A percentile compares a stretch with the other conserved stretches of the same genome.
These are phyloP conservation scores for Diospyros kaki DNA, from an alignment of 148 eudicot genomes.

Conservation along the genomic window DNA sequence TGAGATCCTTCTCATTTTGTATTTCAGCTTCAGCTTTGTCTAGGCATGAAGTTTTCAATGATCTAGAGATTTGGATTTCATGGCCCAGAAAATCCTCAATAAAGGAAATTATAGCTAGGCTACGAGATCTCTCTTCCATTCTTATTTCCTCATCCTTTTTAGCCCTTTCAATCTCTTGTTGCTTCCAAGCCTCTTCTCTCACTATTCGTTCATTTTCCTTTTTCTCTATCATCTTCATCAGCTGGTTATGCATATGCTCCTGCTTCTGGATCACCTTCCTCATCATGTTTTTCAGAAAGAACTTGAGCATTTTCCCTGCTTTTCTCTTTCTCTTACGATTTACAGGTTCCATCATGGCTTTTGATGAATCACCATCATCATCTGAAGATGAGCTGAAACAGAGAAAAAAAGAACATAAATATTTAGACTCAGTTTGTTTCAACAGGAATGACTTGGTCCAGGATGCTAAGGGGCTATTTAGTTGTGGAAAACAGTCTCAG, in stretches of 20 bases:
- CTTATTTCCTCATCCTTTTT: conserved; percentile 30
- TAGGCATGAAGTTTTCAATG: neutral
- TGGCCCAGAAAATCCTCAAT: conserved; percentile 32
- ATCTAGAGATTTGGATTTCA: conserved; percentile 18
- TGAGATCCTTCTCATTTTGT: neutral
- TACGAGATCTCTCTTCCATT: conserved; percentile 40
- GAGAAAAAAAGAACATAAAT: neutral
- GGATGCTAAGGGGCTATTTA: too few species aligned
- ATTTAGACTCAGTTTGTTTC: neutral
- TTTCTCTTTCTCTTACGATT: conserved; percentile 25
- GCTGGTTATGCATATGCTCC: conserved; percentile 53
- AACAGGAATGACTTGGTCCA: neutral
- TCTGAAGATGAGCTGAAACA: conserved; percentile 40
- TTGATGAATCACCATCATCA: conserved; percentile 24
- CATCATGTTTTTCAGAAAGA: conserved; percentile 30
- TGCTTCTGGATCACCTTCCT: conserved; percentile 39
- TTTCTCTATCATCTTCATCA: conserved; percentile 38
- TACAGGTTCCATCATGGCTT: conserved; percentile 8
- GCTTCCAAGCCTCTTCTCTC: conserved; percentile 53
- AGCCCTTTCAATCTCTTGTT: conserved; percentile 36
- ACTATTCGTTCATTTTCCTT: conserved; percentile 37
- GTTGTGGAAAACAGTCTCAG: too few species aligned
- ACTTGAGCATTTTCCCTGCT: conserved; percentile 27
- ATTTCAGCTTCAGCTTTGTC: conserved; percentile 19
- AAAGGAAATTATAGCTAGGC: conserved; percentile 43